A percentile compares a stretch with the other conserved stretches of the same genome.
These are phyloP conservation scores for Moniliella sp. DNA, from an alignment of 1,284 basidiomycete genomes.

Conservation along the genomic window DNA sequence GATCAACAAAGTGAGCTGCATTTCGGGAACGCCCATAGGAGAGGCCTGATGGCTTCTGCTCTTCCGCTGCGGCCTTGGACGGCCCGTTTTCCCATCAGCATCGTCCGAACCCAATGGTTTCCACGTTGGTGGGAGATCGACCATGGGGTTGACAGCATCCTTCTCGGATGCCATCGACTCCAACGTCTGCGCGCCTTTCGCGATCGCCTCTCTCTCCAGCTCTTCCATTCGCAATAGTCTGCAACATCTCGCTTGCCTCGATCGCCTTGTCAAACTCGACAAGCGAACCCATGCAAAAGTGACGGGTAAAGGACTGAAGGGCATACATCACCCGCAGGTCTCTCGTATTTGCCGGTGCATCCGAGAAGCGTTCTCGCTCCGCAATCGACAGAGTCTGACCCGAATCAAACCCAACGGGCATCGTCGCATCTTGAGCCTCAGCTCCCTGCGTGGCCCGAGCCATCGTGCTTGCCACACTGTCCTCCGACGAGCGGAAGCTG, in stretches of 20 bases:
- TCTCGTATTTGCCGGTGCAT: constrained; percentile 38
- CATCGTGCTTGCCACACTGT: too few relatives aligned
- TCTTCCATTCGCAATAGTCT: too few relatives aligned
- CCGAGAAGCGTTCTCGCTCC: constrained; percentile 41
- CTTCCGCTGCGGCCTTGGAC: constrained; percentile 2
- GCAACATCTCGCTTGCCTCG: constrained; percentile 36
- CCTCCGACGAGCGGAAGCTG: too few relatives aligned
- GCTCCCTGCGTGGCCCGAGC: too few relatives aligned
- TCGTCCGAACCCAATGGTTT: too few relatives aligned
- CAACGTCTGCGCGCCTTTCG: background rate
- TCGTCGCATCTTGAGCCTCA: too few relatives aligned
- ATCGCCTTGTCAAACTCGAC: constrained; percentile 35
- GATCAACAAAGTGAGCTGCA: constrained; percentile 2
- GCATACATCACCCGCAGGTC: constrained; percentile 35
- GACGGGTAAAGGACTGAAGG: constrained; percentile 32
- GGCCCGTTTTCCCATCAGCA: background rate
- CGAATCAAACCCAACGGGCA: too few relatives aligned
- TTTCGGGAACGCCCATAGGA: constrained; percentile 2
- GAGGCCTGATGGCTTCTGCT: constrained; percentile 5
- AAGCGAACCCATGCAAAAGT: constrained; percentile 33
- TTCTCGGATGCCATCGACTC: background rate
- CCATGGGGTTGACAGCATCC: too few relatives aligned
- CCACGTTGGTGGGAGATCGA: too few relatives aligned
- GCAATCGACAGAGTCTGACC: too few relatives aligned
- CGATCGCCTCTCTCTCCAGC: background rate